phyloP scores from a whole-genome alignment of 2,329 filamentous ascomycete genomes.

The Conoideocrella luteorostrata region DNA sequence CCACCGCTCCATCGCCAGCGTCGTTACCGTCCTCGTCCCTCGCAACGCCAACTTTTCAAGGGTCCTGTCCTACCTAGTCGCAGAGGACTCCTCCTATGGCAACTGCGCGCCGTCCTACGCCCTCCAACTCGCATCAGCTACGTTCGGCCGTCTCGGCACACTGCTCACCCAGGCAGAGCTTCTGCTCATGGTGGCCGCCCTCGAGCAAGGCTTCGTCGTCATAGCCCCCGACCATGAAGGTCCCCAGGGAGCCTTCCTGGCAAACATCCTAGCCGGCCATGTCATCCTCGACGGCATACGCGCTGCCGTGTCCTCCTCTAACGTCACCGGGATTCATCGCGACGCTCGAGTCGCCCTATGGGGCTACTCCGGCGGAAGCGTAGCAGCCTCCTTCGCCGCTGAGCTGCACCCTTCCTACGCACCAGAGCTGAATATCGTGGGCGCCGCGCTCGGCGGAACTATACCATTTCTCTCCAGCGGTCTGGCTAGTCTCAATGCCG shows the following conservation, averaged over 20 bases:
- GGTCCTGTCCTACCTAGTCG: slow-evolving; percentile 36
- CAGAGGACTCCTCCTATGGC: slow-evolving; percentile 31
- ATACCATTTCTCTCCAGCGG: neutral
- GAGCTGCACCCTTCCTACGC: slow-evolving; percentile 16
- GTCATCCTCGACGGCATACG: slow-evolving; percentile 38
- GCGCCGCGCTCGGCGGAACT: neutral
- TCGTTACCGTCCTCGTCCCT: slow-evolving; percentile 32
- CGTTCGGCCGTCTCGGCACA: slow-evolving; percentile 24
- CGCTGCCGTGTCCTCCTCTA: slow-evolving; percentile 25
- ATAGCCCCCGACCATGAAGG: slow-evolving; percentile 41
- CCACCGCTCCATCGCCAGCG: slow-evolving; percentile 27
- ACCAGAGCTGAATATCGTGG: neutral
- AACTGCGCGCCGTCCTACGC: slow-evolving; percentile 24
- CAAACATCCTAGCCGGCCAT: slow-evolving; percentile 34
- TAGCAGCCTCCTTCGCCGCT: slow-evolving; percentile 17
- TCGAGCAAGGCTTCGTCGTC: slow-evolving; percentile 39
- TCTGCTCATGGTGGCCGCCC: slow-evolving; percentile 16
- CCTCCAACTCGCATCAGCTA: slow-evolving; percentile 12
- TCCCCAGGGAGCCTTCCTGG: slow-evolving; percentile 34
- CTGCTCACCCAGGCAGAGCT: slow-evolving; percentile 17
- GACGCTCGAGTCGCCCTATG: slow-evolving; percentile 36
- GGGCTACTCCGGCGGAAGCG: slow-evolving; percentile 24
- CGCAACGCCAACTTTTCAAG: slow-evolving; percentile 18
- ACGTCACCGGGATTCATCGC: slow-evolving; percentile 22
- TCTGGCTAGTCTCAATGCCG: neutral